Evolutionary conservation across 1,139 yeast species (phyloP).

Genomic region (Pneumocystis wakefieldiae): DNA sequence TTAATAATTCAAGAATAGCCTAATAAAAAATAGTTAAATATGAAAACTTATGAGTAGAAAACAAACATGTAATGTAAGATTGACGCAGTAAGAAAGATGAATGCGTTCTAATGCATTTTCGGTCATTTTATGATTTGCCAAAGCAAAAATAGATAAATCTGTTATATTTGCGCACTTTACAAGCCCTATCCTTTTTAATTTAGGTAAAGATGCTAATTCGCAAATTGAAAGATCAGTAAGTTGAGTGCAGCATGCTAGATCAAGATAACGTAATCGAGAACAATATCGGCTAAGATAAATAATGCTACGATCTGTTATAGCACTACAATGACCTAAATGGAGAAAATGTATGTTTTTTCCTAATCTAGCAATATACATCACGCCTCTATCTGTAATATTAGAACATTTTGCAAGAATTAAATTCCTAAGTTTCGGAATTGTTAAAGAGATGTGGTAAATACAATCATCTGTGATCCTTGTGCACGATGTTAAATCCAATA

Average conservation of each 20-base stretch:
- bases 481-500: conserved; percentile 77
- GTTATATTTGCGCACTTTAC: conserved; percentile 84
- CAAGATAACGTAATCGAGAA: conserved; percentile 78
- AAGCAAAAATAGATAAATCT: conserved; percentile 67
- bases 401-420: conserved; percentile 81
- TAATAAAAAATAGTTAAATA: background rate
- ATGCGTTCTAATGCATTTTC: conserved; percentile 72
- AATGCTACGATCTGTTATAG: conserved; percentile 82
- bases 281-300: conserved; percentile 60
- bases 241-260: conserved; percentile 86
- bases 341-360: conserved; percentile 78
- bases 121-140: conserved; percentile 58
- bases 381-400: conserved; percentile 70
- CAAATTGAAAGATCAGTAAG: conserved; percentile 71
- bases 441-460: conserved; percentile 52
- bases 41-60: background rate
- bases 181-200: conserved; percentile 76
- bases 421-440: conserved; percentile 77
- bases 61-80: conserved; percentile 34
- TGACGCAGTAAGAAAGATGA: conserved; percentile 81
- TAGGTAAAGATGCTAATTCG: conserved; percentile 63
- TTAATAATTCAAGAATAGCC: conserved; percentile 37
- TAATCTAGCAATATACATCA: conserved; percentile 53
- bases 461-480: conserved; percentile 65
- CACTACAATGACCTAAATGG: conserved; percentile 86